Evolutionary conservation across 257 asterid species (phyloP).

Genomic region (Solanum infundibuliforme): DNA sequence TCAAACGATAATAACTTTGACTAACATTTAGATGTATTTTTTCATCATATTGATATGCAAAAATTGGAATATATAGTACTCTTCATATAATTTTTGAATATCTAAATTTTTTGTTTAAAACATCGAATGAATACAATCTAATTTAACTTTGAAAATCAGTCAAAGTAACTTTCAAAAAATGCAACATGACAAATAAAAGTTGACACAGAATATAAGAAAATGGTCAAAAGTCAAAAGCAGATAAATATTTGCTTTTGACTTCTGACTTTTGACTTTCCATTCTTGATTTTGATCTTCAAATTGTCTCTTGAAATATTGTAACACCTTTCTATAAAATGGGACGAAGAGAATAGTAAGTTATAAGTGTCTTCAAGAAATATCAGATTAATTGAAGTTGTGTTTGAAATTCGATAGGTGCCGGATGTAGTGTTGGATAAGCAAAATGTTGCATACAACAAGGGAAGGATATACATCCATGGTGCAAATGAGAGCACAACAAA

Average conservation of each 20-base stretch:
- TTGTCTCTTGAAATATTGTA: background rate
- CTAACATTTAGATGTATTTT: too few relatives aligned
- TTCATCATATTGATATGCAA: background rate
- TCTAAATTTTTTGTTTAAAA: too few relatives aligned
- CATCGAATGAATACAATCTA: background rate
- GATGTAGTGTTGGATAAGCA: conserved; percentile 60
- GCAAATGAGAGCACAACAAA: conserved; percentile 53
- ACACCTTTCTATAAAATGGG: background rate
- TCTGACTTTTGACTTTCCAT: background rate
- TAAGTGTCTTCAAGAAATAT: background rate
- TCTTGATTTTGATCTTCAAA: background rate
- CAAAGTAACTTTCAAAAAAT: too few relatives aligned
- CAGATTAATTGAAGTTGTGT: background rate
- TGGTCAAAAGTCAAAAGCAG: background rate
- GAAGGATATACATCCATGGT: conserved; percentile 76
- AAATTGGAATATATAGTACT: too few relatives aligned
- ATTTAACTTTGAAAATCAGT: too few relatives aligned
- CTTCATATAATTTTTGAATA: too few relatives aligned
- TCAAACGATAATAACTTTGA: background rate
- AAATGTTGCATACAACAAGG: conserved; percentile 73
- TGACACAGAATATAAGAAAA: too few relatives aligned
- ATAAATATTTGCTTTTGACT: background rate
- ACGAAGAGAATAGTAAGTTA: background rate
- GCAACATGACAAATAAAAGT: too few relatives aligned
- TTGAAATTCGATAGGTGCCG: conserved; percentile 42